These are phyloP conservation scores for Thielaviopsis punctulata DNA, from an alignment of 2,329 filamentous ascomycete species.

Conservation along the genomic window DNA sequence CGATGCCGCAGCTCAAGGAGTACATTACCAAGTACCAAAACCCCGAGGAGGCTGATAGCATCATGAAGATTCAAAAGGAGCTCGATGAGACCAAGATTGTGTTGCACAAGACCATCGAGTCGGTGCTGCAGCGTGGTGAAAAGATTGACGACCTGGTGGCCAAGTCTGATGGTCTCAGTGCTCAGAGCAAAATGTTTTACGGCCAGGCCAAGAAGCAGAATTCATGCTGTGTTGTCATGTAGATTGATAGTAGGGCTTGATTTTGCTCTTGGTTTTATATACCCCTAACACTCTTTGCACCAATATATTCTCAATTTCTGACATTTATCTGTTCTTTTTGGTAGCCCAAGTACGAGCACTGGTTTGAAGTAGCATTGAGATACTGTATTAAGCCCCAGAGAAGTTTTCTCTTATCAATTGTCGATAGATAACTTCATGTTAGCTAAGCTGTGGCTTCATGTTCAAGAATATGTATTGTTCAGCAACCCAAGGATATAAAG, in stretches of 20 bases:
- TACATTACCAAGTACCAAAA: slow-evolving; percentile 67
- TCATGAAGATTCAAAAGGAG: slow-evolving; percentile 91
- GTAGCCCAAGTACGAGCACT: too few species aligned
- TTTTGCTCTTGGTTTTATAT: not conserved
- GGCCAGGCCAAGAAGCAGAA: slow-evolving; percentile 70
- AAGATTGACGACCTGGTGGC: slow-evolving; percentile 89
- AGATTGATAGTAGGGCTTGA: slow-evolving; percentile 17
- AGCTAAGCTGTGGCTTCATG: too few species aligned
- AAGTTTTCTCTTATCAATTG: too few species aligned
- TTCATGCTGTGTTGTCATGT: slow-evolving; percentile 58
- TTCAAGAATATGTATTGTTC: too few species aligned
- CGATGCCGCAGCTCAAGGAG: slow-evolving; percentile 60
- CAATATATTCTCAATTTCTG: not conserved
- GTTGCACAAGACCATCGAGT: slow-evolving; percentile 91
- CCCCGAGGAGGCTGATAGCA: slow-evolving; percentile 74
- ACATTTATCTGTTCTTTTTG: not conserved
- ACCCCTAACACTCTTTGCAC: not conserved
- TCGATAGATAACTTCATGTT: too few species aligned
- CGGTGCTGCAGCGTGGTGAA: slow-evolving; percentile 72
- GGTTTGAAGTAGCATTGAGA: too few species aligned
- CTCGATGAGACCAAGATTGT: slow-evolving; percentile 96
- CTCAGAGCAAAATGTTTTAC: slow-evolving; percentile 97
- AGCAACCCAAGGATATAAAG: too few species aligned
- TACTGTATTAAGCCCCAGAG: too few species aligned
- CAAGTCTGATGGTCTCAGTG: slow-evolving; percentile 81